Conservation (phyloP, 140 eudicot genomes). For the Eryngium alpinum region DNA sequence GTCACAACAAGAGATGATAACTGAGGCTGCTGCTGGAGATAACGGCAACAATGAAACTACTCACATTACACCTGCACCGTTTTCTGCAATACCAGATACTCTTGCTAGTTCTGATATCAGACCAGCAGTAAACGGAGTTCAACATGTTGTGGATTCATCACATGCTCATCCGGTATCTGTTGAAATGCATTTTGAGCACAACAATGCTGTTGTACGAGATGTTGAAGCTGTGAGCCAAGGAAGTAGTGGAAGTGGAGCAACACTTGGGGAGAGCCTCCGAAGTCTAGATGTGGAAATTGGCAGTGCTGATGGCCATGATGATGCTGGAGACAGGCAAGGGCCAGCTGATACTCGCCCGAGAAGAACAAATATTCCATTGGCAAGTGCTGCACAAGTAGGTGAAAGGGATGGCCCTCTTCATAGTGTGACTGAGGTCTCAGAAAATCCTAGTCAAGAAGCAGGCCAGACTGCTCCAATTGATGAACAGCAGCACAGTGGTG, state of each 20-base stretch:
- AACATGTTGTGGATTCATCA: conserved; percentile 43
- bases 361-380: conserved; percentile 49
- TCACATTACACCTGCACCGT: conserved; percentile 22
- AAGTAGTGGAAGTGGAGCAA: conserved; percentile 96
- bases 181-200: conserved; percentile 84
- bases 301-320: conserved; percentile 99
- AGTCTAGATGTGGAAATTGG: conserved; percentile 99
- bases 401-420: conserved; percentile 70
- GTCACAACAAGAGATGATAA: conserved; percentile 41
- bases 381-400: conserved; percentile 31
- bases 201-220: conserved; percentile 58
- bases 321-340: conserved; percentile 66
- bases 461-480: conserved; percentile 56
- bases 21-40: conserved; percentile 41
- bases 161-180: conserved; percentile 43
- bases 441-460: conserved; percentile 64
- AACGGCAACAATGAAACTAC: conserved; percentile 26
- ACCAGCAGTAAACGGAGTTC: conserved; percentile 36
- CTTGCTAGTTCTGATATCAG: conserved; percentile 31
- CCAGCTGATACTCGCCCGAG: conserved; percentile 52
- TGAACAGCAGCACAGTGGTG: conserved; percentile 48
- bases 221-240: conserved; percentile 97
- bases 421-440: conserved; percentile 80
- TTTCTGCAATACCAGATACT: conserved; percentile 29
- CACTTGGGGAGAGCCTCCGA: conserved; percentile 88